phyloP scores from a whole-genome alignment of 108 stramenopile species.

The Ochromonas danica region DNA sequence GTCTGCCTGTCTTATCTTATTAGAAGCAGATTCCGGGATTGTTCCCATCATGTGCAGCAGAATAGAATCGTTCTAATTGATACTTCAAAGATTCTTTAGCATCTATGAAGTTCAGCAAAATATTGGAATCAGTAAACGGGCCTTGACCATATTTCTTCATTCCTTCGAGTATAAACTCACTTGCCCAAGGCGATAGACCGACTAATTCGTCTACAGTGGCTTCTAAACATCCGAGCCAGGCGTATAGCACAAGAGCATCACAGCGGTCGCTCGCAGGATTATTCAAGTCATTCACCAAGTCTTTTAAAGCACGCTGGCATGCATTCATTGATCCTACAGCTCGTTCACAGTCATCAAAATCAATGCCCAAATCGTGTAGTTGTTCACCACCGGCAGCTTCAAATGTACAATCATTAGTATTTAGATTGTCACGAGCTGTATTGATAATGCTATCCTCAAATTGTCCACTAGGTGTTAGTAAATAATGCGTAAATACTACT shows the following conservation, averaged over 20 bases:
- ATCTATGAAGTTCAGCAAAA: not conserved
- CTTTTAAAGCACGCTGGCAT: not conserved
- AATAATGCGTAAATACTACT: not conserved
- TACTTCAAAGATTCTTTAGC: not conserved
- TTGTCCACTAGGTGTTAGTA: not conserved
- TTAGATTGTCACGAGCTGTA: not conserved
- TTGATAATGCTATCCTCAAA: not conserved
- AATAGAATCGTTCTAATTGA: conserved; percentile 2
- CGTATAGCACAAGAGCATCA: conserved; percentile 1
- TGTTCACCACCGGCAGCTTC: not conserved
- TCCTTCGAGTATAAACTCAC: conserved; percentile 6
- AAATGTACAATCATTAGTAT: not conserved
- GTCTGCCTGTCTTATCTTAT: no score
- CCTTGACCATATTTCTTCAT: conserved; percentile 10
- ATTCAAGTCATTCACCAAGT: not conserved
- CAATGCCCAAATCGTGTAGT: not conserved
- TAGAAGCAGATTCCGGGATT: no score
- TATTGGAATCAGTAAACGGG: not conserved
- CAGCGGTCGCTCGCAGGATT: conserved; percentile 1
- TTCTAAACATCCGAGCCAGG: conserved; percentile 9
- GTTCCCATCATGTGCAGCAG: no score
- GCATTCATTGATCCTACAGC: not conserved
- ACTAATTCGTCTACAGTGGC: not conserved
- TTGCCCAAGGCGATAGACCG: not conserved
- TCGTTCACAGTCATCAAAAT: conserved; percentile 2